Percentiles rank a stretch among this genome's conserved stretches.
Evolutionary conservation across 164 flowering plant species (phyloP).

Genomic region (Cinnamomum micranthum): DNA sequence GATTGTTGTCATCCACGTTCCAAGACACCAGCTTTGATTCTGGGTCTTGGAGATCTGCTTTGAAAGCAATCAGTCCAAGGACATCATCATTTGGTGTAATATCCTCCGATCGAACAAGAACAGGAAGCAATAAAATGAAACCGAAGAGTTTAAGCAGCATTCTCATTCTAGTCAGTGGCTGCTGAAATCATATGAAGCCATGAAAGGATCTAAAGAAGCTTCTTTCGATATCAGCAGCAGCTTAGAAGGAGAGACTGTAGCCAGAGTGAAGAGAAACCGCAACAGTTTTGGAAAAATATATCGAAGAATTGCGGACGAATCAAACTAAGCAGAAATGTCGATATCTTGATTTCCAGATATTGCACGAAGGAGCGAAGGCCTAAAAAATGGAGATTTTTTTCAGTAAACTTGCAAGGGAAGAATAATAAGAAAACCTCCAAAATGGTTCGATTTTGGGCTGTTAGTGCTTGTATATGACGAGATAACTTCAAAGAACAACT

Average conservation of each 20-base stretch:
- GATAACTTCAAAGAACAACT: not conserved
- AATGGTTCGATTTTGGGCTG: not conserved
- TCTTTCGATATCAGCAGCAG: no score
- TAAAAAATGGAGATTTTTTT: no score
- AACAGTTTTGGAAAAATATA: no score
- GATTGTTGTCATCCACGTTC: slow-evolving; percentile 73
- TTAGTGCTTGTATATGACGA: not conserved
- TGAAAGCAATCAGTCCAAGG: slow-evolving; percentile 82
- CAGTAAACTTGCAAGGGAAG: not conserved
- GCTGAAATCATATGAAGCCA: slow-evolving; percentile 7
- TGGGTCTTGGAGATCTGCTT: slow-evolving; percentile 78
- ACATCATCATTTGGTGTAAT: slow-evolving; percentile 77
- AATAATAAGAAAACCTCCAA: not conserved
- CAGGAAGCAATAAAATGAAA: slow-evolving; percentile 10
- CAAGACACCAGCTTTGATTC: slow-evolving; percentile 54
- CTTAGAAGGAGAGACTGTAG: no score
- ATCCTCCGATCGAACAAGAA: slow-evolving; percentile 35
- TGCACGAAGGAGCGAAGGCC: not conserved
- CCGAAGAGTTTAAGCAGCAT: slow-evolving; percentile 4
- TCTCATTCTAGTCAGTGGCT: slow-evolving; percentile 14
- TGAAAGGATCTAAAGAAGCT: slow-evolving; percentile 6
- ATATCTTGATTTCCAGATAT: slow-evolving; percentile 1
- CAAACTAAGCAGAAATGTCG: not conserved
- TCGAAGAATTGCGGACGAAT: not conserved
- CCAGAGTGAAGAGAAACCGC: no score